phyloP scores from a whole-genome alignment of 2,329 filamentous ascomycete genomes.

The Fusarium caatingaense region DNA sequence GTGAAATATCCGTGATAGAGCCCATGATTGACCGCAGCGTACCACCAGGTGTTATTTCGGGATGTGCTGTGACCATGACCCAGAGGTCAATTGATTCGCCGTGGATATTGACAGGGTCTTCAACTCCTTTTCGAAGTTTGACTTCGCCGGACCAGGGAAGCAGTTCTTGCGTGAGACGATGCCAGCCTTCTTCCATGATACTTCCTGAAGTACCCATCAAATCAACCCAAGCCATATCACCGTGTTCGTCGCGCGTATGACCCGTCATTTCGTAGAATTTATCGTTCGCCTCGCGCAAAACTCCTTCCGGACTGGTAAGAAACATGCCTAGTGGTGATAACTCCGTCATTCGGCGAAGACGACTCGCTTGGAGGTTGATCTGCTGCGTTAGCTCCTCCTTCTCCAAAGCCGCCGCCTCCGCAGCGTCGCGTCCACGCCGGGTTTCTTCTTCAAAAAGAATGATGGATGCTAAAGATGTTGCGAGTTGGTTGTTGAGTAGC shows the following conservation, averaged over 20 bases:
- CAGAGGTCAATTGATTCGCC: conserved; percentile 57
- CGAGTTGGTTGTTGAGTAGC: conserved; percentile 60
- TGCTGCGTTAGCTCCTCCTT: conserved; percentile 51
- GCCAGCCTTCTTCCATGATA: conserved; percentile 54
- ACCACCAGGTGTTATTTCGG: conserved; percentile 50
- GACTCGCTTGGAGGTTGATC: conserved; percentile 51
- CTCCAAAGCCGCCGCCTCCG: conserved; percentile 51
- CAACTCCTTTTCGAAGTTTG: conserved; percentile 51
- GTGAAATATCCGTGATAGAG: conserved; percentile 57
- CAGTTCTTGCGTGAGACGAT: conserved; percentile 49
- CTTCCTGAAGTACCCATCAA: conserved; percentile 52
- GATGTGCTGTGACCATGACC: conserved; percentile 54
- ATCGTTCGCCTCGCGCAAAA: conserved; percentile 58
- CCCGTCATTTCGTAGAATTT: conserved; percentile 61
- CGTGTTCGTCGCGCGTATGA: conserved; percentile 51
- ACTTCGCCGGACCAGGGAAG: conserved; percentile 56
- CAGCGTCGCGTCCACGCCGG: conserved; percentile 56
- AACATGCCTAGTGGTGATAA: conserved; percentile 54
- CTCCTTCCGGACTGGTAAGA: conserved; percentile 54
- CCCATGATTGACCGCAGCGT: conserved; percentile 54
- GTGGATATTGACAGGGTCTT: conserved; percentile 9
- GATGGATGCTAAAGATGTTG: conserved; percentile 71
- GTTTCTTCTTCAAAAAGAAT: conserved; percentile 75
- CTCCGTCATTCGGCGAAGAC: conserved; percentile 53
- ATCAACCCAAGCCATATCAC: conserved; percentile 57